These are phyloP conservation scores for Caloboletus inedulis DNA, from an alignment of 1,284 basidiomycete species.

Conservation along the genomic window DNA sequence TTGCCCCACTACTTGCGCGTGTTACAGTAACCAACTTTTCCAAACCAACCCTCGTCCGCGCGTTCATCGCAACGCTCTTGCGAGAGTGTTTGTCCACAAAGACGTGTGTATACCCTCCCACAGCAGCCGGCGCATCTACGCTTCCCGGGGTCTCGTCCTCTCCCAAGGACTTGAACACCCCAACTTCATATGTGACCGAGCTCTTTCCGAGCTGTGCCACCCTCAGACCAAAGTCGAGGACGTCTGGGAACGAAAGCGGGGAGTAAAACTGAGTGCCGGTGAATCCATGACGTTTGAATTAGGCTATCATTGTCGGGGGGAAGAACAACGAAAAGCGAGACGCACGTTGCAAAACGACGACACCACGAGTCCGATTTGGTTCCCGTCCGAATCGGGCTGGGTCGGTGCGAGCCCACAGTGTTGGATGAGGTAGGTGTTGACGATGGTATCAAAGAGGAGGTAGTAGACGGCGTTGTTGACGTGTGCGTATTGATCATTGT, in stretches of 20 bases:
- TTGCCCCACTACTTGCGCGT: not conserved
- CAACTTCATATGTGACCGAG: conserved; percentile 73
- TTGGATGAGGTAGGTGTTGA: conserved; percentile 70
- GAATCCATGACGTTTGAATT: not conserved
- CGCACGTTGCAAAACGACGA: conserved; percentile 63
- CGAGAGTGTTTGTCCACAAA: conserved; percentile 61
- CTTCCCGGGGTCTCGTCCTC: not conserved
- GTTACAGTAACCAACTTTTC: conserved; percentile 7
- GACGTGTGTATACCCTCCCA: conserved; percentile 80
- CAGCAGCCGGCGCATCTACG: conserved; percentile 49
- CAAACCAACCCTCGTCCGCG: conserved; percentile 14
- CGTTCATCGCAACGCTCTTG: conserved; percentile 48
- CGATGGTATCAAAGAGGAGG: conserved; percentile 71
- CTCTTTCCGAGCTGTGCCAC: conserved; percentile 64
- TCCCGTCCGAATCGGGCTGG: conserved; percentile 31
- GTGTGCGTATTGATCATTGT: conserved; percentile 79
- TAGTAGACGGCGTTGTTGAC: conserved; percentile 79
- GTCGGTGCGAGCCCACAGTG: conserved; percentile 52
- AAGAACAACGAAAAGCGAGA: not conserved
- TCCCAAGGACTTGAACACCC: conserved; percentile 51
- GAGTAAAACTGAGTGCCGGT: conserved; percentile 52
- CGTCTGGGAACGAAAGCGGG: conserved; percentile 65
- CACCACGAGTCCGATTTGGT: conserved; percentile 66
- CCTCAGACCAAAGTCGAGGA: conserved; percentile 63
- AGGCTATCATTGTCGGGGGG: not conserved